A percentile compares a stretch with the other conserved stretches of the same genome.
These are phyloP conservation scores for Cladorrhinum samala DNA, from an alignment of 495 filamentous ascomycete species.

Conservation along the genomic window DNA sequence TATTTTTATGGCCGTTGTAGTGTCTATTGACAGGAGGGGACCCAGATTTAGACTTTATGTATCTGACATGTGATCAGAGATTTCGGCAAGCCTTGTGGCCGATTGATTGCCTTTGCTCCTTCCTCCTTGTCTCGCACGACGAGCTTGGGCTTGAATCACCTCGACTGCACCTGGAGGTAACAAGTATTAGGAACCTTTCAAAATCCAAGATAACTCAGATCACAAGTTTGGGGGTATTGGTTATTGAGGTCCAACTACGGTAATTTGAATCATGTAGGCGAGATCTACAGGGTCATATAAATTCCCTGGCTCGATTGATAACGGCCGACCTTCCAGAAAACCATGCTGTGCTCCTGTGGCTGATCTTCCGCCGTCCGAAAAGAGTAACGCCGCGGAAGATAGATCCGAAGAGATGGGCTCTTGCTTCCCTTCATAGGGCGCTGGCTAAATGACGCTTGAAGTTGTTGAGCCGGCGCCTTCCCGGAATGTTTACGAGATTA, in stretches of 20 bases:
- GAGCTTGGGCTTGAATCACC: no score
- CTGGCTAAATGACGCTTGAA: slow-evolving; percentile 7
- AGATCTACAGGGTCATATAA: not conserved
- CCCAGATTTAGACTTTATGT: no score
- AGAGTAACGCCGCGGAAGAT: not conserved
- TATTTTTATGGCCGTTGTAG: not conserved
- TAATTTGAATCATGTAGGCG: not conserved
- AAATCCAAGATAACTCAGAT: no score
- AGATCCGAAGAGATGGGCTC: slow-evolving; percentile 1
- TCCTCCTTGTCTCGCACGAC: no score
- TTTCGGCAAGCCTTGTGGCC: no score
- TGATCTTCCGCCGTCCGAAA: not conserved
- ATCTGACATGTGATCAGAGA: no score
- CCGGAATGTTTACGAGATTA: not conserved
- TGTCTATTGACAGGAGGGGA: not conserved
- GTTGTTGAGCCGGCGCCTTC: slow-evolving; percentile 1
- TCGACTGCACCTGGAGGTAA: no score
- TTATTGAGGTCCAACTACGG: no score
- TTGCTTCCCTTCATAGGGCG: not conserved
- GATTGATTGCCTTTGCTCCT: no score
- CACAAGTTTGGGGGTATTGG: no score
- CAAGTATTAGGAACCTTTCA: no score
- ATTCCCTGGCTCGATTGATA: not conserved
- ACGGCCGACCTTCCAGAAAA: not conserved
- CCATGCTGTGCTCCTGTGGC: no score